A percentile compares a stretch with the other conserved stretches of the same genome.
These are phyloP conservation scores for Vigna trinervia DNA, from an alignment of 306 rosid species.

Conservation along the genomic window DNA sequence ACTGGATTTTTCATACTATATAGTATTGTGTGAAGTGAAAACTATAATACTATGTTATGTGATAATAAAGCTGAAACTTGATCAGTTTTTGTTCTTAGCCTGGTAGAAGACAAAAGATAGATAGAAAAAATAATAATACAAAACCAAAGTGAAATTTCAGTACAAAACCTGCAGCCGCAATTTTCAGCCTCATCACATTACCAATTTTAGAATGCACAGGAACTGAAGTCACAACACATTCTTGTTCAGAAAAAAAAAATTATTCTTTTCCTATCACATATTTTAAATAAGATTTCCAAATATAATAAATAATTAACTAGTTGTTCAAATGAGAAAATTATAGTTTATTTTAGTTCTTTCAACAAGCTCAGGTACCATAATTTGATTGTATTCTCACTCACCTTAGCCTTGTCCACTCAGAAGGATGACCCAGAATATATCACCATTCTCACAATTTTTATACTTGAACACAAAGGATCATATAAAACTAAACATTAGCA, in stretches of 20 bases:
- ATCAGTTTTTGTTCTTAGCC: neutral
- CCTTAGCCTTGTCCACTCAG: neutral
- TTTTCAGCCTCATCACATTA: constrained; percentile 24
- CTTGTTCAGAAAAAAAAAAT: neutral
- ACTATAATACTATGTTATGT: neutral
- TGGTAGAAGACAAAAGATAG: constrained; percentile 3
- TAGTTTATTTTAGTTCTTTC: neutral
- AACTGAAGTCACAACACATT: constrained; percentile 3
- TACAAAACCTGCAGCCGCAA: constrained; percentile 14
- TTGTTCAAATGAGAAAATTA: neutral
- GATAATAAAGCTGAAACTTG: constrained; percentile 6
- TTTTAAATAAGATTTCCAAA: neutral
- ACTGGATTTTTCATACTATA: constrained; percentile 4
- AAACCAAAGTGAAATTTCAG: neutral
- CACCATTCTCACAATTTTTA: constrained; percentile 17
- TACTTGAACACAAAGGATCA: constrained; percentile 30
- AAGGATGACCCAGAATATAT: neutral
- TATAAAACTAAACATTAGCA: constrained; percentile 29
- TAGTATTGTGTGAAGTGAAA: constrained; percentile 7
- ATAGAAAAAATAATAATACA: neutral
- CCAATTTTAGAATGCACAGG: neutral
- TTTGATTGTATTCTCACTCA: neutral
- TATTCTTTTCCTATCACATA: constrained; percentile 3
- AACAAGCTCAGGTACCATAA: neutral
- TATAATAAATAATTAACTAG: neutral